Evolutionary conservation across 2,329 filamentous ascomycete species (phyloP).

Genomic region (Grosmannia huntii): DNA sequence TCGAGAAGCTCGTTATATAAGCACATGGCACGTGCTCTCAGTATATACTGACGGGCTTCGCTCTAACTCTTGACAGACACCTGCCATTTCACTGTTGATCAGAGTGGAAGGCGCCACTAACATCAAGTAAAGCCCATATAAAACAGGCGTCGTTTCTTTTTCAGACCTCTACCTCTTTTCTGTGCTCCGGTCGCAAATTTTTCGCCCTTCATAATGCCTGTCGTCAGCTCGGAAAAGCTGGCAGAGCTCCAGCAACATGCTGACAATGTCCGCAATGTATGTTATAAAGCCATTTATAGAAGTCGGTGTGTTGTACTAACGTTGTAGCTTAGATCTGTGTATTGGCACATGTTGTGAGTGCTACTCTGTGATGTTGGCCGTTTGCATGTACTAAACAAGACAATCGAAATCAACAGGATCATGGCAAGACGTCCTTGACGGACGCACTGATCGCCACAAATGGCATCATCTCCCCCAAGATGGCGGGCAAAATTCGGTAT

Average conservation of each 20-base stretch:
- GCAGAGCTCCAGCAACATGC: slow-evolving; percentile 79
- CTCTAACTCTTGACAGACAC: neutral
- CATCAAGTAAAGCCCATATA: neutral
- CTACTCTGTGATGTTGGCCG: neutral
- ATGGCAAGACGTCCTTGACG: slow-evolving; percentile 95
- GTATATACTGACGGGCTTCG: neutral
- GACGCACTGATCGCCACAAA: slow-evolving; percentile 96
- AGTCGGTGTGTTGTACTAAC: neutral
- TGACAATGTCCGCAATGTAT: slow-evolving; percentile 83
- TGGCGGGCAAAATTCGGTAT: slow-evolving; percentile 96
- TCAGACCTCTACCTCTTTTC: neutral
- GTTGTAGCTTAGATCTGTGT: slow-evolving; percentile 61
- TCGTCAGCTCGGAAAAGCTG: slow-evolving; percentile 82
- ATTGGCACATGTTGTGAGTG: slow-evolving; percentile 61
- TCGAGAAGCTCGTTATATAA: neutral
- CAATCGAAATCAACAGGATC: slow-evolving; percentile 39
- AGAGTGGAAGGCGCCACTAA: neutral
- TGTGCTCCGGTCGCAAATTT: neutral
- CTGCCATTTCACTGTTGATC: neutral
- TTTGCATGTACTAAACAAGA: neutral
- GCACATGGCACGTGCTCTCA: neutral
- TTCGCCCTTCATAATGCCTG: slow-evolving; percentile 51
- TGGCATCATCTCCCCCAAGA: slow-evolving; percentile 95
- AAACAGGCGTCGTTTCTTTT: neutral
- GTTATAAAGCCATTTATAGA: slow-evolving; percentile 14